A percentile compares a stretch with the other conserved stretches of the same genome.
Conservation (phyloP, 495 filamentous ascomycete species). For the Aspergillus haitiensis region DNA sequence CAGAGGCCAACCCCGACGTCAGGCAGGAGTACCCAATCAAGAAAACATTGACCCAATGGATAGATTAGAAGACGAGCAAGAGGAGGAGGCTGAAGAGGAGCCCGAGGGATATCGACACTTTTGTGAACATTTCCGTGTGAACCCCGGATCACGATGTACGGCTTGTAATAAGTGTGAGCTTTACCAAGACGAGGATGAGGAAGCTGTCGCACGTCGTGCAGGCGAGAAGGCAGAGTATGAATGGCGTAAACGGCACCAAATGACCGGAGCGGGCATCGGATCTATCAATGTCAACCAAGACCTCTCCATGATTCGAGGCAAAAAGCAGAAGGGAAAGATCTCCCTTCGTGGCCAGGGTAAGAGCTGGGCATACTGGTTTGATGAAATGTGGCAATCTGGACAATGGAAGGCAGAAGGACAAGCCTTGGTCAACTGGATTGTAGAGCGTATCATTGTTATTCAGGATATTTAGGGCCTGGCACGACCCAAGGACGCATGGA, state of each 20-base stretch:
- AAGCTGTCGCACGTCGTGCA: conserved; percentile 69
- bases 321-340: conserved; percentile 23
- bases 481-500: no score
- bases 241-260: conserved; percentile 71
- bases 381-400: conserved; percentile 40
- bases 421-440: conserved; percentile 46
- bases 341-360: conserved; percentile 20
- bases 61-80: conserved; percentile 15
- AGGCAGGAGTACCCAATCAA: neutral
- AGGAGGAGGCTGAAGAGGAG: conserved; percentile 41
- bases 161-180: conserved; percentile 89
- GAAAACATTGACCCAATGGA: conserved; percentile 26
- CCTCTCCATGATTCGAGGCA: conserved; percentile 27
- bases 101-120: conserved; percentile 84
- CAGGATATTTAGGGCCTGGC: conserved; percentile 30
- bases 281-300: conserved; percentile 39
- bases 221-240: conserved; percentile 76
- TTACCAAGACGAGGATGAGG: conserved; percentile 84
- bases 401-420: conserved; percentile 49
- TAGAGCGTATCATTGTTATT: conserved; percentile 42
- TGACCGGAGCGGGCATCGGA: conserved; percentile 23
- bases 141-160: conserved; percentile 65
- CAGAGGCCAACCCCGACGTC: conserved; percentile 15
- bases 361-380: conserved; percentile 39
- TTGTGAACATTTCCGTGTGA: conserved; percentile 86